These are phyloP conservation scores for Diaporthe nobilis DNA, from an alignment of 2,329 filamentous ascomycete species.

Conservation along the genomic window DNA sequence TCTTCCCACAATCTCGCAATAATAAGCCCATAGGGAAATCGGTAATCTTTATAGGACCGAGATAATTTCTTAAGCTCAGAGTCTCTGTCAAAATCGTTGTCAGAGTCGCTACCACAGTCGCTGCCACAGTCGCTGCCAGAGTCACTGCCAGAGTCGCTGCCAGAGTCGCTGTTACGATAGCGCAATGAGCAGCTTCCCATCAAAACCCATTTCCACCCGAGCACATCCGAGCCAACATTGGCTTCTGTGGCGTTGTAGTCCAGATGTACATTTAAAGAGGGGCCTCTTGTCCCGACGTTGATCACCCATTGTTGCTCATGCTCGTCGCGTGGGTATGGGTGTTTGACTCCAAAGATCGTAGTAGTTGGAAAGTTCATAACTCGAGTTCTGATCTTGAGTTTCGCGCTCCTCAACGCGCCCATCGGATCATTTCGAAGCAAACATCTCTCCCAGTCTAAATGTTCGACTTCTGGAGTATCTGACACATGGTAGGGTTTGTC, in stretches of 20 bases:
- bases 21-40: neutral
- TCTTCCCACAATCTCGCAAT: neutral
- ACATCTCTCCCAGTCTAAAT: neutral
- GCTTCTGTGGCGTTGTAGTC: neutral
- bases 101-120: no score
- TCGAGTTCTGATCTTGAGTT: neutral
- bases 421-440: neutral
- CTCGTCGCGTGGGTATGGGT: neutral
- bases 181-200: neutral
- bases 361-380: neutral
- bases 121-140: no score
- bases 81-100: no score
- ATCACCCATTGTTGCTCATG: no score
- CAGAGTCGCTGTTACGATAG: neutral
- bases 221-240: neutral
- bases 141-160: no score
- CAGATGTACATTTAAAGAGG: neutral
- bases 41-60: neutral
- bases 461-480: neutral
- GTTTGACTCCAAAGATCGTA: neutral
- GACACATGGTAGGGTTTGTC: neutral
- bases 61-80: no score
- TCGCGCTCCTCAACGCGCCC: neutral
- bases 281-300: neutral
- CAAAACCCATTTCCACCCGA: neutral